Percentiles rank a stretch among this genome's conserved stretches.
These are phyloP conservation scores for Fusarium sp. DNA, from an alignment of 2,329 filamentous ascomycete genomes.

Conservation along the genomic window DNA sequence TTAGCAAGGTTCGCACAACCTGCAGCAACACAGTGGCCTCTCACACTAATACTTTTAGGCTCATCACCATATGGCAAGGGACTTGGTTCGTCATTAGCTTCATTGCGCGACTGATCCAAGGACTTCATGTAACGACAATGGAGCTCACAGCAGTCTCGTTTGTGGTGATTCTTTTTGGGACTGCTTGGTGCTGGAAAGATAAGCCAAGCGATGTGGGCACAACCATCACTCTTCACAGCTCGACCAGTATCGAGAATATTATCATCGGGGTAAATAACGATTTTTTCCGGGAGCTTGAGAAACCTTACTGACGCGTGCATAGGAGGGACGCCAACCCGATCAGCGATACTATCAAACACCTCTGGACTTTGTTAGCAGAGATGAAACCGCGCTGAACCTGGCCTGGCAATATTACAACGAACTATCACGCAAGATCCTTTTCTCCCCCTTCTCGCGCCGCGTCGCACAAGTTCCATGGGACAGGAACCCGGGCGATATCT, in stretches of 20 bases:
- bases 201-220: constrained; percentile 25
- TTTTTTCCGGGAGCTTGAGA: not conserved
- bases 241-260: not conserved
- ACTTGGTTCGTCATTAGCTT: constrained; percentile 27
- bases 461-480: constrained; percentile 17
- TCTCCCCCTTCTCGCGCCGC: constrained; percentile 22
- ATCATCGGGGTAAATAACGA: not conserved
- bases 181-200: constrained; percentile 31
- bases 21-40: accelerated
- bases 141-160: constrained; percentile 27
- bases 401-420: constrained; percentile 33
- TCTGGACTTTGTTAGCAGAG: constrained; percentile 22
- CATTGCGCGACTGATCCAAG: not conserved
- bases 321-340: constrained; percentile 6
- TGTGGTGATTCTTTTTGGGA: constrained; percentile 22
- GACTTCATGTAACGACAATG: constrained; percentile 24
- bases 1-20: constrained; percentile 7
- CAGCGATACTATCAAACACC: constrained; percentile 24
- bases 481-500: constrained; percentile 16
- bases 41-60: not conserved
- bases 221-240: not conserved
- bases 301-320: accelerated
- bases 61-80: constrained; percentile 20
- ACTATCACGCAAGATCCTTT: constrained; percentile 3
- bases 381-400: constrained; percentile 23